Base-by-base conservation (phyloP, 495 filamentous ascomycete species). In the Penicillium pulvis region DNA sequence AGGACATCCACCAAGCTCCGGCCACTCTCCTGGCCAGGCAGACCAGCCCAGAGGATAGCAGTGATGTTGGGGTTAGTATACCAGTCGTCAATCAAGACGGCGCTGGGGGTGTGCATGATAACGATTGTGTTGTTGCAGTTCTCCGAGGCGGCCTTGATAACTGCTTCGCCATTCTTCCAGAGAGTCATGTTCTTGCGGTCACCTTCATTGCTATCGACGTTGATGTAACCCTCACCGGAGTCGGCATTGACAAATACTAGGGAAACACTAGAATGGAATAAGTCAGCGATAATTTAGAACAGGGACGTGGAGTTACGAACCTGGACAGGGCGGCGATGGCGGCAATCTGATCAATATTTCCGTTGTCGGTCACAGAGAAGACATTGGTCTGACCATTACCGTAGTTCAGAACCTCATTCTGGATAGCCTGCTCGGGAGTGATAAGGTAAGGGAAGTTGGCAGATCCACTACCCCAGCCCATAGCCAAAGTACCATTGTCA, bases 131-230 rank as follows among this genome's bases (percentile, higher is more conserved):
- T 96, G 75, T 90, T 87, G 78, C 90, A 94, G 59, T 83, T 67
- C 19, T 83, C 79, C 5, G 91, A 83, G 24, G 96, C 91, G 48
- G 86, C 87, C 64, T 85, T 80, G 71, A 98, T 86, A 39, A 98
- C 78, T 0, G 79, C 78, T 46, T 97, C 93, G 14, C 89, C 92
- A 56, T 87, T 84, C 59, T 83, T 75, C 93, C 94, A 97, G 0
- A 96, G 79, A 5, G 92, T 97, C 45, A 98, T 78, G 75, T 98
- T 97, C 63, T 92, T 94, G 53, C 94, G 85, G 72, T 98, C 94
- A 58, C 94, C 94, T 57, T 81, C 76, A 64, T 98, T 97, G 26
- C 86, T 87, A 51, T 96, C 93, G 17, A 96, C 82, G 16, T 73
- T 81, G 66, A 98, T 90, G 73, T 83, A 98, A 3, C 85, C 91